A percentile compares a stretch with the other conserved stretches of the same genome.
These are phyloP conservation scores for Tolypocladium pustulatum DNA, from an alignment of 2,329 filamentous ascomycete genomes.

Conservation along the genomic window DNA sequence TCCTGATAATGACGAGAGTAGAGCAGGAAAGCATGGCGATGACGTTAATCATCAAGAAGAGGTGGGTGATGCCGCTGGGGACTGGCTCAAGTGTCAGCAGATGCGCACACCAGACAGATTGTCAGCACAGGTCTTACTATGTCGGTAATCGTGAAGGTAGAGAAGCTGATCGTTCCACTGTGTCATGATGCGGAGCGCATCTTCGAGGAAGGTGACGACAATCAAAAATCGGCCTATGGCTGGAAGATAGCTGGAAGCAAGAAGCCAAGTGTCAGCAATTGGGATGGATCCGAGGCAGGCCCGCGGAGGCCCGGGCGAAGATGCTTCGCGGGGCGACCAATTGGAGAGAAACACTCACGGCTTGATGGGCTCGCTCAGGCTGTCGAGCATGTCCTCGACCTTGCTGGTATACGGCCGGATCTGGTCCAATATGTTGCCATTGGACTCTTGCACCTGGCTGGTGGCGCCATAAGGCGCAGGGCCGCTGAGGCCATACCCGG, in stretches of 20 bases:
- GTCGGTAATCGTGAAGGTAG: constrained; percentile 85
- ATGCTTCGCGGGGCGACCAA: not conserved
- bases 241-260: constrained; percentile 66
- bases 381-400: constrained; percentile 90
- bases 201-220: constrained; percentile 96
- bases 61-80: constrained; percentile 75
- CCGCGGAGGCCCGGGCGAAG: not conserved
- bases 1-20: constrained; percentile 77
- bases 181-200: constrained; percentile 89
- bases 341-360: constrained; percentile 46
- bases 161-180: constrained; percentile 94
- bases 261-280: constrained; percentile 8
- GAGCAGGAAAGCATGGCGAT: constrained; percentile 79
- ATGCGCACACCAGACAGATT: not conserved
- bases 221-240: constrained; percentile 95
- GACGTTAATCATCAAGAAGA: constrained; percentile 88
- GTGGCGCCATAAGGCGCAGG: constrained; percentile 56
- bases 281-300: not conserved
- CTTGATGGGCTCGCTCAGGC: constrained; percentile 80
- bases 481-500: constrained; percentile 74
- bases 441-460: constrained; percentile 45
- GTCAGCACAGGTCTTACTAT: constrained; percentile 53
- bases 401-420: constrained; percentile 95
- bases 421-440: constrained; percentile 55
- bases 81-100: constrained; percentile 42